These are phyloP conservation scores for Mycena latifolia DNA, from an alignment of 768 basidiomycete genomes.

Conservation along the genomic window DNA sequence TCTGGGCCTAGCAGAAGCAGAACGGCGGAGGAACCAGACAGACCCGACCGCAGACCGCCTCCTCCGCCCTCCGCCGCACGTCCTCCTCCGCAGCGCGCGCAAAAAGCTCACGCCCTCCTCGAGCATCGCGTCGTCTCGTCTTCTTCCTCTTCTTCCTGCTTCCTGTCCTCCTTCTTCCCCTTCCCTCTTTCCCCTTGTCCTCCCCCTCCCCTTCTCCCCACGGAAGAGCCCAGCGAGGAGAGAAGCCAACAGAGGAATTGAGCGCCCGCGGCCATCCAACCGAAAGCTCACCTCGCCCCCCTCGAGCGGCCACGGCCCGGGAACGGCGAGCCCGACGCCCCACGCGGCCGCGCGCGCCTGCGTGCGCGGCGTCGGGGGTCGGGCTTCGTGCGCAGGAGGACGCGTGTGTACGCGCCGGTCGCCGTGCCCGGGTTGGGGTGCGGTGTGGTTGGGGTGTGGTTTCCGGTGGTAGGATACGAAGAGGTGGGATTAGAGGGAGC, in stretches of 20 bases:
- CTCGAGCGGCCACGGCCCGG: conserved; percentile 22
- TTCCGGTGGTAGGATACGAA: background rate
- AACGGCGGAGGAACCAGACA: too few species aligned
- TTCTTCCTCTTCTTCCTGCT: conserved; percentile 19
- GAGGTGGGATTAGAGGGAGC: too few species aligned
- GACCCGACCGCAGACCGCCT: too few species aligned
- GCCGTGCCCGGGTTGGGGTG: background rate
- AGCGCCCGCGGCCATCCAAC: conserved; percentile 31
- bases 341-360: conserved; percentile 53
- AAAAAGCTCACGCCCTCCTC: conserved; percentile 31
- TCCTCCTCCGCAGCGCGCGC: conserved; percentile 34
- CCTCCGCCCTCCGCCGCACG: conserved; percentile 28
- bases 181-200: background rate
- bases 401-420: background rate
- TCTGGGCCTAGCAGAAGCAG: too few species aligned
- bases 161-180: conserved; percentile 6
- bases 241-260: background rate
- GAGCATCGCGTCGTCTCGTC: conserved; percentile 18
- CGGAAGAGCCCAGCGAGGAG: too few species aligned
- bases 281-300: conserved; percentile 28
- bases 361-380: conserved; percentile 59
- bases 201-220: background rate
- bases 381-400: conserved; percentile 54
- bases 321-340: conserved; percentile 51
- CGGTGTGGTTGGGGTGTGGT: background rate